Conservation (phyloP, 345 rosid species). For the Bruguiera gymnorhiza region DNA sequence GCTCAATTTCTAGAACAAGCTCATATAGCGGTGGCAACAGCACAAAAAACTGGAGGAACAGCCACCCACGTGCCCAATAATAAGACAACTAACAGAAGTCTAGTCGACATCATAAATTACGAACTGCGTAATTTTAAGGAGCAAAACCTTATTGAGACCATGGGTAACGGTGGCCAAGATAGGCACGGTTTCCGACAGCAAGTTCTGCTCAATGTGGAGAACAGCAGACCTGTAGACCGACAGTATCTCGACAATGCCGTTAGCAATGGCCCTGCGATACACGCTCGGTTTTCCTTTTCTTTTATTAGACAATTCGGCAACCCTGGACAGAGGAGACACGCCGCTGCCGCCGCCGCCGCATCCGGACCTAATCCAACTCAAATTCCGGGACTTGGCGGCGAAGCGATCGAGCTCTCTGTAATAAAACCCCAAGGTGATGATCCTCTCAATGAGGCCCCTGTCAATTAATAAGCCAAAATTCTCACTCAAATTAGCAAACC, state of each 20-base stretch:
- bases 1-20: constrained; percentile 86
- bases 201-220: constrained; percentile 82
- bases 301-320: constrained; percentile 41
- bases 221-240: constrained; percentile 81
- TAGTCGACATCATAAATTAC: background rate
- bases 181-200: constrained; percentile 73
- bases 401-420: constrained; percentile 88
- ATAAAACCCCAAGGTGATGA: constrained; percentile 80
- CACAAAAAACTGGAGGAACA: constrained; percentile 61
- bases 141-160: constrained; percentile 81
- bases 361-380: constrained; percentile 77
- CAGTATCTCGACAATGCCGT: constrained; percentile 89
- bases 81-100: background rate
- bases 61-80: background rate
- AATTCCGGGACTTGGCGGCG: constrained; percentile 64
- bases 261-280: constrained; percentile 85
- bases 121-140: background rate
- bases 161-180: constrained; percentile 80
- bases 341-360: constrained; percentile 5
- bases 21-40: constrained; percentile 86
- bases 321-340: constrained; percentile 45
- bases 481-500: background rate
- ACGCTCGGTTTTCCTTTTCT: constrained; percentile 47
- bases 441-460: constrained; percentile 86
- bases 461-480: background rate